These are phyloP conservation scores for Amaranthus palmeri DNA, from an alignment of 148 eudicot genomes.

Conservation along the genomic window DNA sequence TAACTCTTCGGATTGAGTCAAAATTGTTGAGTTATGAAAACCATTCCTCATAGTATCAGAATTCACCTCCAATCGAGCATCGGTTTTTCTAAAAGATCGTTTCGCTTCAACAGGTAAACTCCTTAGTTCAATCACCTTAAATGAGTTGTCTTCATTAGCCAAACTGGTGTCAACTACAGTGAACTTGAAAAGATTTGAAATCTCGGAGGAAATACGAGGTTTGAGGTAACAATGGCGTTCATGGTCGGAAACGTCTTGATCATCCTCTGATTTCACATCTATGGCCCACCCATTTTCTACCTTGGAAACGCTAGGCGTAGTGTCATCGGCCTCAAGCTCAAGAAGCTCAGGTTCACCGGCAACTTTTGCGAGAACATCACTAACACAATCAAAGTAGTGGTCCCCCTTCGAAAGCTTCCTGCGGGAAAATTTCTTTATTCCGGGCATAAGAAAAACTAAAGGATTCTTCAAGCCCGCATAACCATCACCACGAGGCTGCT, in stretches of 20 bases:
- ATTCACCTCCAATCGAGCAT: conserved; percentile 1
- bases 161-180: conserved; percentile 54
- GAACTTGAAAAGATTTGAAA: conserved; percentile 28
- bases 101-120: conserved; percentile 40
- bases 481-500: conserved; percentile 47
- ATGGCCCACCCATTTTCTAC: conserved; percentile 36
- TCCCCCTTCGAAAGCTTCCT: conserved; percentile 63
- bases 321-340: conserved; percentile 47
- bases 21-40: neutral
- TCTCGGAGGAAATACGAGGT: conserved; percentile 31
- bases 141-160: conserved; percentile 28
- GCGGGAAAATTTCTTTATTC: conserved; percentile 67
- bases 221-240: conserved; percentile 42
- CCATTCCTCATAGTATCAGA: conserved; percentile 17
- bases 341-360: conserved; percentile 60
- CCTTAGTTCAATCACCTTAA: conserved; percentile 37
- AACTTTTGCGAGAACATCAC: conserved; percentile 64
- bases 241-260: conserved; percentile 29
- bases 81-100: conserved; percentile 15
- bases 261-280: conserved; percentile 28
- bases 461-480: conserved; percentile 36
- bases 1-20: conserved; percentile 5
- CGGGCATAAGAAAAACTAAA: conserved; percentile 79
- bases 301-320: conserved; percentile 15
- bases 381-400: conserved; percentile 71